A percentile compares a stretch with the other conserved stretches of the same genome.
These are phyloP conservation scores for Aegilops tauschii DNA, from an alignment of 176 grass and related monocot genomes.

Conservation along the genomic window DNA sequence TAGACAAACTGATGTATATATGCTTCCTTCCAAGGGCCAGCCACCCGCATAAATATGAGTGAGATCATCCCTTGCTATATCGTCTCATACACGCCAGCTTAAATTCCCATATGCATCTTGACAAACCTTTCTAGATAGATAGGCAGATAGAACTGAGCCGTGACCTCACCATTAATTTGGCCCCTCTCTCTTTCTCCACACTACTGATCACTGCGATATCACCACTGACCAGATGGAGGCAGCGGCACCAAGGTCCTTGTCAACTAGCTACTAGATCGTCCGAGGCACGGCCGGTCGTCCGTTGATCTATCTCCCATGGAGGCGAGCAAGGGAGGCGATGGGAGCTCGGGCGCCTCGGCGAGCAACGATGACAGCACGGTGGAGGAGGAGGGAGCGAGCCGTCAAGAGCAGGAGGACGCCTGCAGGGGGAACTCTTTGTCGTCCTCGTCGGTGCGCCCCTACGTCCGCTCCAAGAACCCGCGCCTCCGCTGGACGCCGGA, in stretches of 20 bases:
- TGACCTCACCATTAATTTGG: conserved; percentile 37
- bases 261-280: not conserved
- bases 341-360: conserved; percentile 39
- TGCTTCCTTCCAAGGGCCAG: conserved; percentile 12
- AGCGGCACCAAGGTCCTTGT: not conserved
- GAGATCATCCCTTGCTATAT: conserved; percentile 21
- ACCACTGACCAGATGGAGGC: not conserved
- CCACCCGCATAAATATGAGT: not conserved
- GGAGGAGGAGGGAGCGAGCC: conserved; percentile 43
- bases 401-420: not conserved
- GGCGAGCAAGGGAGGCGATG: not conserved
- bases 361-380: conserved; percentile 53
- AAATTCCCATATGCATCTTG: conserved; percentile 8
- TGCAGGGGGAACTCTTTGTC: not conserved
- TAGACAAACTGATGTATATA: too few relatives aligned
- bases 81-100: conserved; percentile 5
- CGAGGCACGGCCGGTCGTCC: not conserved
- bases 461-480: conserved; percentile 72
- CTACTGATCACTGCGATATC: not conserved
- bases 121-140: conserved; percentile 7
- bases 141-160: conserved; percentile 30
- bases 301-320: not conserved
- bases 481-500: conserved; percentile 79
- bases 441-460: conserved; percentile 37
- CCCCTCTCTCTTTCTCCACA: not conserved